phyloP scores from a whole-genome alignment of 202 grass and related monocot species.

The Digitaria exilis region DNA sequence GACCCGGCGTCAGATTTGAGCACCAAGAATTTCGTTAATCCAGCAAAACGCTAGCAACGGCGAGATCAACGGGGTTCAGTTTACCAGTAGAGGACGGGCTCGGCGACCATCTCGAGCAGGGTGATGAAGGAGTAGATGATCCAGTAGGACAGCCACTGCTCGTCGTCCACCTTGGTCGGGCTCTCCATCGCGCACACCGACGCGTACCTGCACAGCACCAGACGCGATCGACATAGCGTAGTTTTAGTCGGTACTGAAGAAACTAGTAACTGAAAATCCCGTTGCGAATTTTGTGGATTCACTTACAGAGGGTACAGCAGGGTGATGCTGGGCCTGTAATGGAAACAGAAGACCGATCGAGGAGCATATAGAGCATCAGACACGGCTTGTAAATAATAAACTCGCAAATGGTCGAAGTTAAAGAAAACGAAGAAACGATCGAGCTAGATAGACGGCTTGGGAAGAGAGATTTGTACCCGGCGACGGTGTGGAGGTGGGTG shows the following conservation, averaged over 20 bases:
- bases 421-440: neutral
- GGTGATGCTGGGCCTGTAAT: constrained; percentile 56
- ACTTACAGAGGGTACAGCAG: constrained; percentile 88
- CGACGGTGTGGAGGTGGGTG: constrained; percentile 62
- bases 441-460: no score
- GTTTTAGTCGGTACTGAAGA: no score
- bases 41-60: neutral
- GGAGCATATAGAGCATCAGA: neutral
- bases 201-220: constrained; percentile 55
- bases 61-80: neutral
- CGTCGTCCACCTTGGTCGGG: constrained; percentile 63
- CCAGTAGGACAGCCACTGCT: constrained; percentile 95
- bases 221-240: no score
- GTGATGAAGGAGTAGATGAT: constrained; percentile 83
- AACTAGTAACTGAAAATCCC: no score
- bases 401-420: neutral
- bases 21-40: neutral
- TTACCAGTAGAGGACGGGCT: constrained; percentile 63
- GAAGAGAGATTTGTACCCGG: constrained; percentile 39
- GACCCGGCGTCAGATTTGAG: neutral
- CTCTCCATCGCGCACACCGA: constrained; percentile 84
- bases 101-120: constrained; percentile 69
- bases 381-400: neutral
- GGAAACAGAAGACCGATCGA: neutral
- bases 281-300: neutral